Evolutionary conservation across 257 asterid genomes (phyloP), one percentile per base, ranked within the genome.

Genomic region (Galeopsis tetrahit): DNA sequence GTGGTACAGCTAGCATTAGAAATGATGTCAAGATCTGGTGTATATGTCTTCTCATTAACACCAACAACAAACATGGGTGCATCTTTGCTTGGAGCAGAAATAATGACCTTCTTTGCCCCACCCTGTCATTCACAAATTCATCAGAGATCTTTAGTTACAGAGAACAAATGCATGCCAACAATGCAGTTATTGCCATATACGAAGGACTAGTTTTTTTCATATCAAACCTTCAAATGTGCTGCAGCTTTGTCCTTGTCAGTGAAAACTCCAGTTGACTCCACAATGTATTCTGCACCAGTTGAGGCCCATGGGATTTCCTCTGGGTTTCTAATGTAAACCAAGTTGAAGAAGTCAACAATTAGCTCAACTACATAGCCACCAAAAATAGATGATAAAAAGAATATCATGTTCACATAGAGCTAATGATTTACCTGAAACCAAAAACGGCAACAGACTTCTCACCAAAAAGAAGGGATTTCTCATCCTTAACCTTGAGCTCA

Each of bases 41-140:
- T 90, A 81, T 90, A 90, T 35, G 86, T 82, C 68, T 81, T 84
- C 84, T 90, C 93, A 74, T 90, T 90, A 72, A 90, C 97, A 76
- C 97, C 97, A 10, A 90, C 87, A 10, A 90, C 97, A 75, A 90
- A 90, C 97, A 90, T 90, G 61, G 96, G 96, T 32, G 96, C 97
- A 80, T 90, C 89, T 78, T 83, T 86, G 73, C 96, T 90, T 6
- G 96, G 96, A 15, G 96, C 96, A 63, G 95, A 90, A 64, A 90
- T 87, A 14, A 87, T 71, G 33, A 90, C 95, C 85, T 90, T 90
- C 89, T 88, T 90, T 33, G 96, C 95, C 32, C 95, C 95, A 80
- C 96, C 96, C 95, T 90, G 78, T 33, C 7, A 75, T 51, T 68
- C 59, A 74, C 33, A 69, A 33, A 34, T 32, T 6, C 38, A 39